Evolutionary conservation across 2,329 filamentous ascomycete genomes (phyloP).

Genomic region (Paraphoma chrysanthemicola): DNA sequence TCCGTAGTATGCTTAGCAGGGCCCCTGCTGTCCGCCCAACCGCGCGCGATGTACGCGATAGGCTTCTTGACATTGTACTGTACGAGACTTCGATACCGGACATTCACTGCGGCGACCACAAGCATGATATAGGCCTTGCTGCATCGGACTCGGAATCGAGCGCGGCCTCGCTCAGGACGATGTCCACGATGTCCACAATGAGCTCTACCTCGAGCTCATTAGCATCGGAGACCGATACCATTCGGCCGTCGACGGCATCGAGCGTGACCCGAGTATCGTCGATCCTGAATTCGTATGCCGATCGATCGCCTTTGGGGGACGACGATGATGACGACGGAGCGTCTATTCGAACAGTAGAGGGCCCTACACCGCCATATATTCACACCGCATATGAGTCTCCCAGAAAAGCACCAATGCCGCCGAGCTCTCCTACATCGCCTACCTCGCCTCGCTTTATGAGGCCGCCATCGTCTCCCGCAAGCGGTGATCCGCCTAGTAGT

Average conservation of each 20-base stretch:
- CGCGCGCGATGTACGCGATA: slow-evolving; percentile 51
- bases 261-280: slow-evolving; percentile 32
- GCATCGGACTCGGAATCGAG: slow-evolving; percentile 37
- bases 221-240: slow-evolving; percentile 38
- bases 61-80: slow-evolving; percentile 40
- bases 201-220: slow-evolving; percentile 7
- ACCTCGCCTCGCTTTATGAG: slow-evolving; percentile 10
- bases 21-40: slow-evolving; percentile 51
- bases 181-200: slow-evolving; percentile 32
- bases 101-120: slow-evolving; percentile 45
- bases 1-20: slow-evolving; percentile 52
- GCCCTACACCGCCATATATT: slow-evolving; percentile 12
- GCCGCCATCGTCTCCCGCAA: slow-evolving; percentile 14
- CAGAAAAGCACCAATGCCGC: slow-evolving; percentile 22
- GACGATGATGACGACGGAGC: slow-evolving; percentile 40
- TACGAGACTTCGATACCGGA: slow-evolving; percentile 39
- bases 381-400: slow-evolving; percentile 23
- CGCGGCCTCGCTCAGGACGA: slow-evolving; percentile 33
- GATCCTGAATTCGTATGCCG: slow-evolving; percentile 39
- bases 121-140: slow-evolving; percentile 35
- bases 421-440: slow-evolving; percentile 22
- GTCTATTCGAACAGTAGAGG: slow-evolving; percentile 36
- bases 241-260: slow-evolving; percentile 31
- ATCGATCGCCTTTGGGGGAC: slow-evolving; percentile 37
- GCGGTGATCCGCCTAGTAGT: slow-evolving; percentile 17